Conservation (phyloP, 441 rosid species). For the Viola pubescens region DNA sequence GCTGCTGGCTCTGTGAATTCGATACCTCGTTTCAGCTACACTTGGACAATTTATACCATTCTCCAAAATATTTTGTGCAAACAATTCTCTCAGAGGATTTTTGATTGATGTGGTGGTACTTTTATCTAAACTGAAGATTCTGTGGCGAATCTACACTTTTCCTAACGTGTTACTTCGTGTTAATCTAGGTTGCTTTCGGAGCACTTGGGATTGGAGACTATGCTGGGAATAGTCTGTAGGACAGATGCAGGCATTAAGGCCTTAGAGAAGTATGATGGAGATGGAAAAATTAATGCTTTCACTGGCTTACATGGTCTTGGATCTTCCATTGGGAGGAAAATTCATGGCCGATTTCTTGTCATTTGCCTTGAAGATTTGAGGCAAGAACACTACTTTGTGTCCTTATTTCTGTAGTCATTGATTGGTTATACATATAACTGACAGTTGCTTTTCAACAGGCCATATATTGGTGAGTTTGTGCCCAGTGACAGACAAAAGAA, state of each 20-base stretch:
- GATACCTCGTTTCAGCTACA: background rate
- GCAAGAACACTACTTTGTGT: slow-evolving; percentile 4
- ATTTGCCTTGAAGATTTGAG: slow-evolving; percentile 26
- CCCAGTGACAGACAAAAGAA: slow-evolving; percentile 17
- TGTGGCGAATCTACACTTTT: background rate
- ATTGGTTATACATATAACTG: slow-evolving; percentile 1
- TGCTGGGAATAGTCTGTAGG: slow-evolving; percentile 29
- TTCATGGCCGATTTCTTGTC: slow-evolving; percentile 23
- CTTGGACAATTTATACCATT: background rate
- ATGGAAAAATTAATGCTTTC: slow-evolving; percentile 10
- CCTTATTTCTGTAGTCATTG: background rate
- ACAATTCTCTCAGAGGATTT: background rate
- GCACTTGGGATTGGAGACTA: slow-evolving; percentile 22
- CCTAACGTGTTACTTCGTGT: background rate
- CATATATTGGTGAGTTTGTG: slow-evolving; percentile 22
- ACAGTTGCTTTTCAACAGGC: slow-evolving; percentile 16
- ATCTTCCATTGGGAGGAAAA: slow-evolving; percentile 19
- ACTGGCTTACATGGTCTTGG: slow-evolving; percentile 25
- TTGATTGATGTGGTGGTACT: background rate
- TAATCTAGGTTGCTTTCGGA: slow-evolving; percentile 14
- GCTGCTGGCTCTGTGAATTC: background rate
- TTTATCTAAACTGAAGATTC: background rate
- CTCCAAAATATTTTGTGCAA: background rate
- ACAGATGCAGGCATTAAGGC: slow-evolving; percentile 18
- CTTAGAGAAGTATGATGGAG: slow-evolving; percentile 20